phyloP scores from a whole-genome alignment of 768 basidiomycete species.

The Lactifluus piperatus region DNA sequence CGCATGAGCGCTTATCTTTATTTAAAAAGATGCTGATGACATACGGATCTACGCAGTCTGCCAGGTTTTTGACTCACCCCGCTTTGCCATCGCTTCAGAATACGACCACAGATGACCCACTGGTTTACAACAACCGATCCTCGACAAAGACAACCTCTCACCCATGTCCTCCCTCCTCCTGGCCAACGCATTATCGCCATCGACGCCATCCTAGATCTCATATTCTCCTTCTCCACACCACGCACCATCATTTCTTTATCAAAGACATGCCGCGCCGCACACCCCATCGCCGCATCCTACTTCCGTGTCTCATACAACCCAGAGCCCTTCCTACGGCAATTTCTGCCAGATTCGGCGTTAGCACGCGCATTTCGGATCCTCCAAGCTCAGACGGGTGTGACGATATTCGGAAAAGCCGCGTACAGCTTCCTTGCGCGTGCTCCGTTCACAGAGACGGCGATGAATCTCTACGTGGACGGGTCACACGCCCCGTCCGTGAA shows the following conservation, averaged over 20 bases:
- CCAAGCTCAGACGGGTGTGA: conserved; percentile 5
- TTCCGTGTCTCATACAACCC: conserved; percentile 16
- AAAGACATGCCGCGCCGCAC: conserved; percentile 6
- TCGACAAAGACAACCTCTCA: not conserved
- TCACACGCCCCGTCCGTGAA: not conserved
- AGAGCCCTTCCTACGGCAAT: conserved; percentile 1
- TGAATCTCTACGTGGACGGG: conserved; percentile 4
- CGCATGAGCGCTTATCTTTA: not conserved
- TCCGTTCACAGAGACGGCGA: not conserved
- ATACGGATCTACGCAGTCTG: not conserved
- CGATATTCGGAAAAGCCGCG: not conserved
- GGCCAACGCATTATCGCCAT: conserved; percentile 55
- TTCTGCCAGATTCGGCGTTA: not conserved
- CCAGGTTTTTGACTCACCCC: not conserved
- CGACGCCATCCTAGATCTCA: conserved; percentile 35
- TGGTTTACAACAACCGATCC: not conserved
- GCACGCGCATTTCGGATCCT: conserved; percentile 5
- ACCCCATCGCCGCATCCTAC: conserved; percentile 11
- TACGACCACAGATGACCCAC: not conserved
- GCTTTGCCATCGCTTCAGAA: not conserved
- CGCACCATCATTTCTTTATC: conserved; percentile 24
- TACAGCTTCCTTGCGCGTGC: conserved; percentile 4
- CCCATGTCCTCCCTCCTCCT: conserved; percentile 34
- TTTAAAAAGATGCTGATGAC: not conserved
- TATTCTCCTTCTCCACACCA: conserved; percentile 54